Evolutionary conservation across 2,329 filamentous ascomycete species (phyloP).

Genomic region (Fusarium mexicanum): DNA sequence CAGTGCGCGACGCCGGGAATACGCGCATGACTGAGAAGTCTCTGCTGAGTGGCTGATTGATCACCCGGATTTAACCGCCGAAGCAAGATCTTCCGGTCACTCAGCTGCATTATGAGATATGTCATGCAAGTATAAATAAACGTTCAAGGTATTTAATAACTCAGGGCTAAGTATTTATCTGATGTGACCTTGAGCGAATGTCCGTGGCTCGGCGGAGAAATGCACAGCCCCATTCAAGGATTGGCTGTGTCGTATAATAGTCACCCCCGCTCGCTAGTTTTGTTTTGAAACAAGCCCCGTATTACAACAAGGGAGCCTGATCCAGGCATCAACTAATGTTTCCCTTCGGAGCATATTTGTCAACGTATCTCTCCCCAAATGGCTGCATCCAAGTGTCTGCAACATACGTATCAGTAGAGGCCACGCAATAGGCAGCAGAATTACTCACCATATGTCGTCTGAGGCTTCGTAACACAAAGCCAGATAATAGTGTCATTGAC

Average conservation of each 20-base stretch:
- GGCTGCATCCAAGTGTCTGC: conserved; percentile 21
- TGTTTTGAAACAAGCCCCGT: not conserved
- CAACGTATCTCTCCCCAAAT: conserved; percentile 17
- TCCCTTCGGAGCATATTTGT: not conserved
- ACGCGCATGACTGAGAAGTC: not conserved
- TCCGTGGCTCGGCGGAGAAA: not conserved
- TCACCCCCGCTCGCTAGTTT: not conserved
- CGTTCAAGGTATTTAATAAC: not conserved
- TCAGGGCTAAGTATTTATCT: not conserved
- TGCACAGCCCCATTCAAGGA: not conserved
- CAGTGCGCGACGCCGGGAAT: not conserved
- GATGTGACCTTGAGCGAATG: not conserved
- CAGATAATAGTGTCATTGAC: conserved; percentile 17
- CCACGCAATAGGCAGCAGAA: not conserved
- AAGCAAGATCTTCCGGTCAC: not conserved
- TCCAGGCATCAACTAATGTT: not conserved
- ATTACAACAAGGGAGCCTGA: not conserved
- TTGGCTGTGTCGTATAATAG: not conserved
- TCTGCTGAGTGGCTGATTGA: not conserved
- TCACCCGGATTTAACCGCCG: conserved; percentile 1
- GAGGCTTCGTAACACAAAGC: conserved; percentile 12
- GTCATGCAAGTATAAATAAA: not conserved
- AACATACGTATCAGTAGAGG: not conserved
- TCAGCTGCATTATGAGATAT: not conserved
- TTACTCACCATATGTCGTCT: conserved; percentile 6